Base-by-base conservation (phyloP, 2,329 filamentous ascomycete genomes). In the Fusarium camptoceras region DNA sequence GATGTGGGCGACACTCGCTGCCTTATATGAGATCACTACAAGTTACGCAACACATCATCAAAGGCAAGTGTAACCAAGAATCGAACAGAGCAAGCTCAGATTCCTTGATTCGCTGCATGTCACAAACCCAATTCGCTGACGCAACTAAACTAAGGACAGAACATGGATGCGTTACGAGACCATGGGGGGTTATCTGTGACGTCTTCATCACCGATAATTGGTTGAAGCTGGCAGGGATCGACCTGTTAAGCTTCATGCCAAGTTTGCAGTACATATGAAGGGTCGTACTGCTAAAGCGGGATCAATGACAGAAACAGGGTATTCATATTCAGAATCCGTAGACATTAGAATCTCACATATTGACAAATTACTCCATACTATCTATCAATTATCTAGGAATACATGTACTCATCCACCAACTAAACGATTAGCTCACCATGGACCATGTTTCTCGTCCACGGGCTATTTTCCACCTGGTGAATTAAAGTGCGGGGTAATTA, bases 51-150 rank as follows among this genome's bases (percentile, higher is more conserved):
- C 16, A 31, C 48, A 49, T 55, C 48, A 47, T 39, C n/a, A 49
- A 34, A 39, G 22, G 9, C 15, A 59, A 44, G 28, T 28, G 16
- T 25, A 25, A 46, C 57, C 42, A 46, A 59, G 34, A 55, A 53
- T 25, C 49, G 50, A 66, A 18, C 25, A 12, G 43, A 25, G 24
- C 22, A 46, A 27, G 27, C 27, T 24, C 15, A 46, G 12, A 27
- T 51, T 70, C 44, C 62, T 51, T 68, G 58, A 61, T 70, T 61
- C 46, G 50, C 14, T 55, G 37, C 25, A 53, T 39, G 37, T 11
- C 34, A 50, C 56, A 59, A 53, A 30, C 27, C 24, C 48, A 22
- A 56, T 43, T 55, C 57, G 28, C 70, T 73, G 71, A 73, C 68
- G 71, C 71, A 72, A 72, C 34, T 55, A 25, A 30, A 30, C 25